Evolutionary conservation across 2,329 filamentous ascomycete species (phyloP), one percentile per base, ranked within the genome.

Genomic region (Phialocephala subalpina): DNA sequence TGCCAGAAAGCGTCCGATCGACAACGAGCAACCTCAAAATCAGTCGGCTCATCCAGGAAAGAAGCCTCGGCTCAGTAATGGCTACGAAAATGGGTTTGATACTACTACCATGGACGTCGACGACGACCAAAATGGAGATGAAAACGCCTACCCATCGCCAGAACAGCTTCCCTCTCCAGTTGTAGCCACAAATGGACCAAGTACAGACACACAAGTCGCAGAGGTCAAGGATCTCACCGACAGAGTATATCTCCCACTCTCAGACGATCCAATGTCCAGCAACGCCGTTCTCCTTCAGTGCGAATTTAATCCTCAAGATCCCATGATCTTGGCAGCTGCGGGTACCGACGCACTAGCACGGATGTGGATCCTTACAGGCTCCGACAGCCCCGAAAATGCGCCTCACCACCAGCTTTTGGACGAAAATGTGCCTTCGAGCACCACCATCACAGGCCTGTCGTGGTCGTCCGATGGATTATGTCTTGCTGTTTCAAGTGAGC

Each of bases 331-430:
- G 83, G 88, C 87, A 78, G 87, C 87, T 82, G 87, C 86, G 81
- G 88, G 88, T 74, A 90, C 87, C 77, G 88, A 90, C 82, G 86
- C 87, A 80, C 86, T 90, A 86, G 88, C 87, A 82, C 87, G 87
- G 70, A 83, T 90, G 80, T 90, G 88, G 87, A 89, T 85, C 69
- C 78, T 90, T 72, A 74, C 81, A 67, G 79, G 80, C 60, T 73
- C 77, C 52, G 76, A 76, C 75, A 62, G 80, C 82, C 79, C 71
- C 64, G 67, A 67, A 72, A 68, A 61, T 20, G 66, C 67, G 55
- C 69, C 72, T 29, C 67, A 73, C 60, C 79, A 81, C 58, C 83
- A 80, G 72, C 79, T 90, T 59, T 77, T 88, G 56, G 84, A 87
- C 67, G 82, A 86, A 40, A 83, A 84, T 55, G 80, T 83, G 22